Percentiles rank a stretch among this genome's conserved stretches.
Evolutionary conservation across 2,329 filamentous ascomycete species (phyloP).

Genomic region (Aspergillus sp.): DNA sequence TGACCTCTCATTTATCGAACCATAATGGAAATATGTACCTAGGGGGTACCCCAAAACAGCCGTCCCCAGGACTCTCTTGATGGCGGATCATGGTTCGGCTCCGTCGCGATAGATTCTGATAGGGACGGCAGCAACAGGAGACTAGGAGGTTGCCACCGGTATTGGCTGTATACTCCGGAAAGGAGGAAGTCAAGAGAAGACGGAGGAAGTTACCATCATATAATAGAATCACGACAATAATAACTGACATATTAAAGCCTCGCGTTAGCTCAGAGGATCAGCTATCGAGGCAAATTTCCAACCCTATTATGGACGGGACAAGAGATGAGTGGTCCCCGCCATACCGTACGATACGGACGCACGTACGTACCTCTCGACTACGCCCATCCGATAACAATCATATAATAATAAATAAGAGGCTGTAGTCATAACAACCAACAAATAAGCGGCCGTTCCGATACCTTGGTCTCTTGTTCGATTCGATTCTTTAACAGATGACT

Average conservation of each 20-base stretch:
- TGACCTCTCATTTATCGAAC: not conserved
- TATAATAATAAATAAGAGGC: not conserved
- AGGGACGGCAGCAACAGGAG: slow-evolving; percentile 12
- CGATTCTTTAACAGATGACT: not conserved
- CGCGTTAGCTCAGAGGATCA: not conserved
- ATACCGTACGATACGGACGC: slow-evolving; percentile 19
- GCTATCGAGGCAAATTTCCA: not conserved
- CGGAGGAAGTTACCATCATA: slow-evolving; percentile 1
- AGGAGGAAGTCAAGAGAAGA: not conserved
- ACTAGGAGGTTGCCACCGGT: slow-evolving; percentile 11
- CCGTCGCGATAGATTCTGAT: slow-evolving; percentile 5
- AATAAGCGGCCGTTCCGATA: too few relatives aligned
- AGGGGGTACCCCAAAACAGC: not conserved
- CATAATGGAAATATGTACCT: not conserved
- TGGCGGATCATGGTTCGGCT: not conserved
- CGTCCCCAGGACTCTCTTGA: not conserved
- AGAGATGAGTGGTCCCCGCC: slow-evolving; percentile 9
- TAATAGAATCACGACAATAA: not conserved
- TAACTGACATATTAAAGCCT: too few relatives aligned
- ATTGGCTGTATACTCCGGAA: not conserved
- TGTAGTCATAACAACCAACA: not conserved
- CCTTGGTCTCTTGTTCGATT: slow-evolving; percentile 1
- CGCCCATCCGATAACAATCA: not conserved
- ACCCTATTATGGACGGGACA: not conserved
- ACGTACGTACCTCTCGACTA: slow-evolving; percentile 10